phyloP scores from a whole-genome alignment of 768 basidiomycete species.

The Phaeotremella skinneri region DNA sequence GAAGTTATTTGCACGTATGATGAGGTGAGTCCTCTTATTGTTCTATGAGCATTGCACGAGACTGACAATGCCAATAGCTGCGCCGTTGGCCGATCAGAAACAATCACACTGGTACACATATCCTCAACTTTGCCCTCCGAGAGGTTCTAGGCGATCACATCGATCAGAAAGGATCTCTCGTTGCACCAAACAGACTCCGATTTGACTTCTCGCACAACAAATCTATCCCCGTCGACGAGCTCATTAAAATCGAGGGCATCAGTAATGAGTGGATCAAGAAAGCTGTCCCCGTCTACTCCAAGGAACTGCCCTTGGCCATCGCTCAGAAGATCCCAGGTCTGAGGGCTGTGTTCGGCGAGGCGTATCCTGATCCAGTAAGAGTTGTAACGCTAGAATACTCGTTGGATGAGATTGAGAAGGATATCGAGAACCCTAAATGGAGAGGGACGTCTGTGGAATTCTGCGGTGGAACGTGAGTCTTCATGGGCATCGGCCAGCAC shows the following conservation, averaged over 20 bases:
- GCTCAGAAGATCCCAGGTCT: constrained; percentile 89
- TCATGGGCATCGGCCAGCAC: not conserved
- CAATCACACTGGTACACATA: constrained; percentile 98
- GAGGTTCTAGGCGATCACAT: constrained; percentile 96
- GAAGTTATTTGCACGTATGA: constrained; percentile 87
- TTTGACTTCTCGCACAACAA: constrained; percentile 99
- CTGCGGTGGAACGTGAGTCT: constrained; percentile 90
- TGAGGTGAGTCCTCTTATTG: constrained; percentile 61
- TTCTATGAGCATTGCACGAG: not conserved
- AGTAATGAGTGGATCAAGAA: constrained; percentile 84
- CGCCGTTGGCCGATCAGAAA: constrained; percentile 94
- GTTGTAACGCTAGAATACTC: constrained; percentile 88
- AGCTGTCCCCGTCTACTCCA: constrained; percentile 84
- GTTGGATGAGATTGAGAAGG: constrained; percentile 77
- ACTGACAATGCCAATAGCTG: constrained; percentile 56
- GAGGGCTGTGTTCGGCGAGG: constrained; percentile 94
- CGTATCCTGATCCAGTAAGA: constrained; percentile 95
- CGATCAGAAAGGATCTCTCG: constrained; percentile 96
- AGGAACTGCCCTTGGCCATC: constrained; percentile 72
- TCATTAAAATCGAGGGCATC: constrained; percentile 77
- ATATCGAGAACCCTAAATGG: constrained; percentile 89
- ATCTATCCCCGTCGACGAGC: constrained; percentile 70
- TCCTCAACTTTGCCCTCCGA: constrained; percentile 88
- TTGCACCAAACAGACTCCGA: constrained; percentile 89
- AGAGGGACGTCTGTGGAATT: constrained; percentile 88